Evolutionary conservation across 257 asterid genomes (phyloP).

Genomic region (Nicotiana benthamiana): DNA sequence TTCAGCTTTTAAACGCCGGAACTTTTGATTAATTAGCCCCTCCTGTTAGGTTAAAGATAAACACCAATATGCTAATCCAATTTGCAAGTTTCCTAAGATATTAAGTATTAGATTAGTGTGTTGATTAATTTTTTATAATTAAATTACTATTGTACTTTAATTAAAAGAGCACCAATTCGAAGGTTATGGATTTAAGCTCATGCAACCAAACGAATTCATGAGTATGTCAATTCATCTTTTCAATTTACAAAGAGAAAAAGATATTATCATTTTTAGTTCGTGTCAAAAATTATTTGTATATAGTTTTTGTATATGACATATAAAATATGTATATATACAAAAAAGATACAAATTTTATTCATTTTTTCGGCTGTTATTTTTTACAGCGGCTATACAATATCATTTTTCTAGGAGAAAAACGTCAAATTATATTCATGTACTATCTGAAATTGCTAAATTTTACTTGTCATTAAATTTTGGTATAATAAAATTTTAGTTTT

Average conservation of each 20-base stretch:
- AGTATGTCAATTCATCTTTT: not conserved
- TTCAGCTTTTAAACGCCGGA: constrained; percentile 6
- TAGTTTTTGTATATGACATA: too few species aligned
- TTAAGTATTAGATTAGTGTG: not conserved
- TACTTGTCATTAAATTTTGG: not conserved
- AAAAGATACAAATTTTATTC: too few species aligned
- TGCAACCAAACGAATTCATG: not conserved
- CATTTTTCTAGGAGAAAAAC: not conserved
- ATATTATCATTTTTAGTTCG: too few species aligned
- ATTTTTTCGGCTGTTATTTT: too few species aligned
- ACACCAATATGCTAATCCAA: not conserved
- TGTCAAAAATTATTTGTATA: too few species aligned
- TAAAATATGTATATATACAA: too few species aligned
- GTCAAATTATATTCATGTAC: not conserved
- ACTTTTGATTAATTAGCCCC: constrained; percentile 18
- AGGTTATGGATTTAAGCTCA: not conserved
- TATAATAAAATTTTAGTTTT: not conserved
- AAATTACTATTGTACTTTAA: not conserved
- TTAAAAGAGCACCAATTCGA: not conserved
- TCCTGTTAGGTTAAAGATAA: not conserved
- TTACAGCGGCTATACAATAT: too few species aligned
- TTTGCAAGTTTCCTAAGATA: not conserved
- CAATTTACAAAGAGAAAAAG: not conserved
- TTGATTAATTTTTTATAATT: not conserved
- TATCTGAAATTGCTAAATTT: not conserved